Conservation (phyloP, 805 yeast genomes). For the Schwanniomyces pseudopolymorphus region DNA sequence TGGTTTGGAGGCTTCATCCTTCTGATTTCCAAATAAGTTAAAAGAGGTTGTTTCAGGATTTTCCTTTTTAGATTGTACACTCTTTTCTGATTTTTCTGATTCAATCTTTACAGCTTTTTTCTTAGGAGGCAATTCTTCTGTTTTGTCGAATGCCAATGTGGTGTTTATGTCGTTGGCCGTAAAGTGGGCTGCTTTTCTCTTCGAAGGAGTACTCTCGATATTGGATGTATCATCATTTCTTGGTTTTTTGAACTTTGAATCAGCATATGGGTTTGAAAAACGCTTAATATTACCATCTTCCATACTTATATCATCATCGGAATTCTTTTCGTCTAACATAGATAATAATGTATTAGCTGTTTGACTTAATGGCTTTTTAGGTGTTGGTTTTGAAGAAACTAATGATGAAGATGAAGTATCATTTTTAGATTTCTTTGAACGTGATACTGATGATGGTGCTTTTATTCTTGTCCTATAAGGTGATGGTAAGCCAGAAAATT, state of each 20-base stretch:
- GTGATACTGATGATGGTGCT: conserved; percentile 25
- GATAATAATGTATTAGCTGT: conserved; percentile 40
- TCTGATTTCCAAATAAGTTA: background rate
- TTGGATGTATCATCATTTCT: conserved; percentile 7
- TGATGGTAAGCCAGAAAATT: conserved; percentile 45
- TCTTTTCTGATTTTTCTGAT: background rate
- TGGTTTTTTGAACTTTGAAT: conserved; percentile 8
- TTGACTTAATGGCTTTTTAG: conserved; percentile 25
- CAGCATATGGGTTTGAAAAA: conserved; percentile 23
- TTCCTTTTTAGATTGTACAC: background rate
- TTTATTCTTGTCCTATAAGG: conserved; percentile 42
- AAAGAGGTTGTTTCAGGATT: background rate
- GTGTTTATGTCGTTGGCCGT: conserved; percentile 38
- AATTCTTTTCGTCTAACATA: conserved; percentile 30
- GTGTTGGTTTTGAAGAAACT: background rate
- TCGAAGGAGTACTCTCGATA: conserved; percentile 2
- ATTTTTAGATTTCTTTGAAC: conserved; percentile 1
- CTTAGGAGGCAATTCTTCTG: conserved; percentile 20
- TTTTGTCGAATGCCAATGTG: conserved; percentile 33
- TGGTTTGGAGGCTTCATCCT: background rate
- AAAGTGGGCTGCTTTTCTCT: conserved; percentile 9
- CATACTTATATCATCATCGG: conserved; percentile 4
- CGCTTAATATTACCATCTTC: conserved; percentile 4
- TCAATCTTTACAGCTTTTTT: background rate
- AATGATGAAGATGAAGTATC: background rate